Conservation (phyloP, 164 flowering plant genomes). For the Malania oleifera region DNA sequence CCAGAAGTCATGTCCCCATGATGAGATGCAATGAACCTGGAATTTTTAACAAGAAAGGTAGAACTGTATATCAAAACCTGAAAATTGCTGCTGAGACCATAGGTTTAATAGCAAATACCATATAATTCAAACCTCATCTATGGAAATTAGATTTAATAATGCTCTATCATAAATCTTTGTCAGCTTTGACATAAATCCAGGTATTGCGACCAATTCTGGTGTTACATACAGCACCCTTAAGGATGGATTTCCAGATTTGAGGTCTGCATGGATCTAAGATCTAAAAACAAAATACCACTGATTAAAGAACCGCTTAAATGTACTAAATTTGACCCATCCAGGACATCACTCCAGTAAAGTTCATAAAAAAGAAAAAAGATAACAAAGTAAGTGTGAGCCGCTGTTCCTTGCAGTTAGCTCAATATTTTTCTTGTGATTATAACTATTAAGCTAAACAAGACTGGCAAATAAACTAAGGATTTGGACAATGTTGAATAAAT, state of each 20-base stretch:
- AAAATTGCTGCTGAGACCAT: background rate
- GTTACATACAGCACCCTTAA: constrained; percentile 80
- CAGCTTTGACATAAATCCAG: constrained; percentile 74
- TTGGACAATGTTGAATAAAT: background rate
- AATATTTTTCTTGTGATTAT: no score
- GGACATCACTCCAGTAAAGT: background rate
- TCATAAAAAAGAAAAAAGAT: background rate
- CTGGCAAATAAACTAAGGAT: background rate
- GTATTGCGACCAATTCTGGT: constrained; percentile 83
- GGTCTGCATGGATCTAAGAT: constrained; percentile 71
- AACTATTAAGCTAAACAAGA: no score
- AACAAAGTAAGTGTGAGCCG: no score
- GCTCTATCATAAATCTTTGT: constrained; percentile 67
- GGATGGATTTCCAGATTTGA: constrained; percentile 73
- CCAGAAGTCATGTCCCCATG: constrained; percentile 99
- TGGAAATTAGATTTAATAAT: constrained; percentile 71
- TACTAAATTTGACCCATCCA: background rate
- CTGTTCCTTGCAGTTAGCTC: no score
- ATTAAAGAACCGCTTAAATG: background rate
- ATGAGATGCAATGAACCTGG: constrained; percentile 93
- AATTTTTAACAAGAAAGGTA: constrained; percentile 9
- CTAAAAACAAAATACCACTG: constrained; percentile 5
- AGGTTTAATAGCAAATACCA: background rate
- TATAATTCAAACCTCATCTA: constrained; percentile 70
- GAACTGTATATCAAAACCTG: background rate